Percentiles rank a stretch among this genome's conserved stretches.
These are phyloP conservation scores for Pistacia atlantica DNA, from an alignment of 345 rosid species.

Conservation along the genomic window DNA sequence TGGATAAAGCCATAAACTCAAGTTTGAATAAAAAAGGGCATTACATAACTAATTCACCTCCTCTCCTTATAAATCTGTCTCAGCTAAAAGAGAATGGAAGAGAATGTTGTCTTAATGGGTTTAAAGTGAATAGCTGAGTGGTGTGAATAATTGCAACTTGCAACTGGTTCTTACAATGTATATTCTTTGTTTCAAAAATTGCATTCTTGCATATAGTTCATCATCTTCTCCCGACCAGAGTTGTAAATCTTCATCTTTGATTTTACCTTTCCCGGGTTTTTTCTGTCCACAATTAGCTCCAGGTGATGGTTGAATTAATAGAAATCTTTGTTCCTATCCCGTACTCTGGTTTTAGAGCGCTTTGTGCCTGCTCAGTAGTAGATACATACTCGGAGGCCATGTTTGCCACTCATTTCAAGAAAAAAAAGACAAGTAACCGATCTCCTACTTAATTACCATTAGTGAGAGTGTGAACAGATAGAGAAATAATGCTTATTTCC, in stretches of 20 bases:
- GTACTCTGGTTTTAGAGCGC: constrained; percentile 89
- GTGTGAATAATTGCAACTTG: too few species aligned
- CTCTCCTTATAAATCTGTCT: neutral
- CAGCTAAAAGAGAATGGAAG: neutral
- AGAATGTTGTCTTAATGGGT: neutral
- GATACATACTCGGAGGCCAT: constrained; percentile 93
- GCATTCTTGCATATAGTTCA: neutral
- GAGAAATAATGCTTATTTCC: too few species aligned
- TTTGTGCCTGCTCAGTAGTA: constrained; percentile 97
- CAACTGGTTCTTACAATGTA: too few species aligned
- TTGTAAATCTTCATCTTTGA: neutral
- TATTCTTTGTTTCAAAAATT: neutral
- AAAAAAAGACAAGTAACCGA: constrained; percentile 93
- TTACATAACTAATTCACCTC: too few species aligned
- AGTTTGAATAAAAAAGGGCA: too few species aligned
- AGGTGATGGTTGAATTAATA: constrained; percentile 94
- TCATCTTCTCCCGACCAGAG: neutral
- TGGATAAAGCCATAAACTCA: neutral
- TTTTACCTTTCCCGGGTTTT: neutral
- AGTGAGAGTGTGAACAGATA: neutral
- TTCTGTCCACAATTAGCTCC: constrained; percentile 68
- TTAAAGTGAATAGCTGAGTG: neutral
- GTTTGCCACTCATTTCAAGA: constrained; percentile 91
- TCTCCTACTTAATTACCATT: constrained; percentile 7
- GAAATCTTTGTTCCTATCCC: constrained; percentile 98